Evolutionary conservation across 495 filamentous ascomycete species (phyloP).

Genomic region (Penicillium alfredii): DNA sequence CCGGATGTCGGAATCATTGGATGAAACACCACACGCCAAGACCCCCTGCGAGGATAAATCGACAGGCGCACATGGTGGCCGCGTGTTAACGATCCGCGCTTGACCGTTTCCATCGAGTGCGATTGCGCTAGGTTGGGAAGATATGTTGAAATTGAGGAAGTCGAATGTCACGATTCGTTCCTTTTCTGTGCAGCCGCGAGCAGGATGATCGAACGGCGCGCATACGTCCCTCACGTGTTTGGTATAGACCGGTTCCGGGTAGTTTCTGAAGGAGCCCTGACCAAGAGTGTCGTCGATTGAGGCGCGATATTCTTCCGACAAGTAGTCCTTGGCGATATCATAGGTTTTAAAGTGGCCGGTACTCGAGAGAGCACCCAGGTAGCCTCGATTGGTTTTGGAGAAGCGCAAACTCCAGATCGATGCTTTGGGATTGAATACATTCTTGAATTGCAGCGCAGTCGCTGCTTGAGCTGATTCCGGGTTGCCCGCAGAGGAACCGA

Average conservation of each 20-base stretch:
- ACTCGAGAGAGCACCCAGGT: constrained; percentile 69
- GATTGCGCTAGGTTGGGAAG: constrained; percentile 59
- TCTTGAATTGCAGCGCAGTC: constrained; percentile 60
- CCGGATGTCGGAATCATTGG: constrained; percentile 25
- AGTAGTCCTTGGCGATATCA: constrained; percentile 59
- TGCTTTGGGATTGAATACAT: constrained; percentile 53
- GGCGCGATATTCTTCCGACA: constrained; percentile 35
- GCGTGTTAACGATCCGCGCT: constrained; percentile 56
- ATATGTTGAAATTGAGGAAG: constrained; percentile 61
- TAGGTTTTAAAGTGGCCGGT: constrained; percentile 72
- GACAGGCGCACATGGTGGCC: constrained; percentile 52
- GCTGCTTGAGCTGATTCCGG: constrained; percentile 34
- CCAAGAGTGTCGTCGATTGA: constrained; percentile 38
- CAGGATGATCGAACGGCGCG: constrained; percentile 38
- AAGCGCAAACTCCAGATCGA: constrained; percentile 75
- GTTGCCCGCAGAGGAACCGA: constrained; percentile 30
- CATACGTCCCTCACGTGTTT: constrained; percentile 45
- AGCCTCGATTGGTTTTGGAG: constrained; percentile 65
- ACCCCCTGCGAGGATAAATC: constrained; percentile 40
- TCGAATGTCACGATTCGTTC: constrained; percentile 80
- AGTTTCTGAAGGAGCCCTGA: constrained; percentile 35
- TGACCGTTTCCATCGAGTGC: constrained; percentile 62
- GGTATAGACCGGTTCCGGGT: constrained; percentile 41
- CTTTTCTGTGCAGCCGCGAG: constrained; percentile 43
- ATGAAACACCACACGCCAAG: constrained; percentile 30